Evolutionary conservation across 441 rosid species (phyloP), one percentile per base, ranked within the genome.

Genomic region (Gossypium gossypioides): DNA sequence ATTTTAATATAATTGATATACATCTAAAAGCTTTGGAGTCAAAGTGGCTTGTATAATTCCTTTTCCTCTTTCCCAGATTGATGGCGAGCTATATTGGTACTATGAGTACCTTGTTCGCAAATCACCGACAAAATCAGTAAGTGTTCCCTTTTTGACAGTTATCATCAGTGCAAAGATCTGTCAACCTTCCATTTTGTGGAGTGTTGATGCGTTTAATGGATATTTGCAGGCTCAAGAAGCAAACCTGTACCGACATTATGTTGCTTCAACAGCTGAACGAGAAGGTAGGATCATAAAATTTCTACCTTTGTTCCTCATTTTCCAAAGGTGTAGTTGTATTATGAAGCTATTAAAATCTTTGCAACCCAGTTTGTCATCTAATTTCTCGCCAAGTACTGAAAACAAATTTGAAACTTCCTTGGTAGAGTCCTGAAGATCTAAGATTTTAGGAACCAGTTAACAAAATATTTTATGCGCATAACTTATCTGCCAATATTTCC

Each of bases 21-120:
- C 24, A 52, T 21, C 25, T 68, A 50, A 50, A 64, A 27, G 59
- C 4, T 27, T 29, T 50, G 12, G 72, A 16, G 34, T 68, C 16
- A 37, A 8, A 60, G 29, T 48, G 3, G 40, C 19, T 12, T 37
- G 57, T 50, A 48, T 50, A 2, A 48, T 15, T 16, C 61, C 25
- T 63, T 37, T 32, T 64, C 6, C 54, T 18, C 74, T 29, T 15
- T 74, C 62, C 74, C 76, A 93, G 98, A 81, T 88, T 77, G 88
- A 91, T 82, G 98, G 97, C 40, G 92, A 91, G 75, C 86, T 85
- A 24, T 93, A 90, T 80, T 93, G 95, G 93, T 89, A 80, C 78
- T 90, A 86, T 50, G 97, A 91, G 73, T 93, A 93, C 86, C 89
- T 93, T 54, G 90, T 90, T 64, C 95, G 95, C 77, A 93, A 90